phyloP scores from a whole-genome alignment of 2,329 filamentous ascomycete genomes.

The Phoma sp. region DNA sequence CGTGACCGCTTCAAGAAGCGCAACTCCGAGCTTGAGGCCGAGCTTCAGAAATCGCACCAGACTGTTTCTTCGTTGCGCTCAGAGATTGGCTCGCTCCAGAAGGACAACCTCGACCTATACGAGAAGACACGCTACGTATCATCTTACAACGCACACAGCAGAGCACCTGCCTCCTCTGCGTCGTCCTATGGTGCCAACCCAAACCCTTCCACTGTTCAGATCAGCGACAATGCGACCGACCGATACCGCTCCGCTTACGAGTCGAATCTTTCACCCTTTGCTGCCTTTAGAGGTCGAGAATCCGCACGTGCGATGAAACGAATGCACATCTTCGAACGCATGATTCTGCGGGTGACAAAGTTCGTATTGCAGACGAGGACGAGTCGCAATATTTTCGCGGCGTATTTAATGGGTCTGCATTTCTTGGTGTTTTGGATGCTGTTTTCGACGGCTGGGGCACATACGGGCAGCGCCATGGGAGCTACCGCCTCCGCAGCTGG shows the following conservation, averaged over 20 bases:
- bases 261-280: slow-evolving; percentile 93
- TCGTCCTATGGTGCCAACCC: slow-evolving; percentile 69
- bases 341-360: slow-evolving; percentile 87
- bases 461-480: slow-evolving; percentile 25
- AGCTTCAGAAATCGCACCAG: slow-evolving; percentile 82
- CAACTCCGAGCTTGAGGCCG: slow-evolving; percentile 86
- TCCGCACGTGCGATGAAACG: slow-evolving; percentile 87
- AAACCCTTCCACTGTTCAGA: slow-evolving; percentile 74
- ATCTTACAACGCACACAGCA: slow-evolving; percentile 84
- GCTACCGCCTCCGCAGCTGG: slow-evolving; percentile 39
- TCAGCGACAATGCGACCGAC: slow-evolving; percentile 61
- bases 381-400: slow-evolving; percentile 91
- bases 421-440: slow-evolving; percentile 84
- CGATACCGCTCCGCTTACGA: slow-evolving; percentile 93
- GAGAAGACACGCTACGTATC: slow-evolving; percentile 98
- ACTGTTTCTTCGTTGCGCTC: slow-evolving; percentile 85
- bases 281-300: slow-evolving; percentile 92
- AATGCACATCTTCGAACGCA: slow-evolving; percentile 89
- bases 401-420: slow-evolving; percentile 88
- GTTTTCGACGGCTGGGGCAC: slow-evolving; percentile 74
- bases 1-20: slow-evolving; percentile 98
- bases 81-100: slow-evolving; percentile 89
- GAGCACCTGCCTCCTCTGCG: slow-evolving; percentile 64
- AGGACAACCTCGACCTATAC: slow-evolving; percentile 94
- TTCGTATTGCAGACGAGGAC: slow-evolving; percentile 89